Base-by-base conservation (phyloP, 306 rosid genomes). In the Betula pendula region DNA sequence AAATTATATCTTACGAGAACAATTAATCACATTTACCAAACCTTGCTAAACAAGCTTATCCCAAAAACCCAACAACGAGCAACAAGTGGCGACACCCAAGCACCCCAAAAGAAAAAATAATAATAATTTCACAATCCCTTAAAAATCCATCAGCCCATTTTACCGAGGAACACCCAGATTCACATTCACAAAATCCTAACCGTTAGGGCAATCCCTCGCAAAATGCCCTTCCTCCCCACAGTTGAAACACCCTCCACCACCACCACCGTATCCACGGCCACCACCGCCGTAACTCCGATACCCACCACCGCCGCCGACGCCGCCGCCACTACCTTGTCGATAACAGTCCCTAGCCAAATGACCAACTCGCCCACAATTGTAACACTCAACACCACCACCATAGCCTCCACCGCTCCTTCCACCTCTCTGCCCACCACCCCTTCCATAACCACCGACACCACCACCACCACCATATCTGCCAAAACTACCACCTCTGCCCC, bases 181-280 rank as follows among this genome's bases (percentile, higher is more conserved):
- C 53, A 90, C 89, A 87, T 24, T 11, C 29, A 56, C 12, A 7
- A 38, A 6, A 65, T 84, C 78, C 72, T 80, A 85, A 48, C 42
- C 80, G 58, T 74, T 80, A 33, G 76, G 87, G 70, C 96, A 88
- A 25, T 92, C 96, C 81, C 97, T 86, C 20, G 92, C 93, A 81
- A 87, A 89, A 87, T 92, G 97, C 67, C 97, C 97, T 83, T 85
- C 90, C 81, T 85, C 96, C 3, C 96, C 93, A 60, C 97, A 92
- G 58, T 86, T 84, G 75, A 63, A 92, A 76, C 96, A 89, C 50
- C 77, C 90, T 19, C 88, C 76, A 0, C 82, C 77, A 0, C 83
- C 86, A 0, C 80, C 77, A 19, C 74, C 70, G 45, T 60, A 60
- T 33, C 82, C 81, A 49, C 76, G 73, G 10, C 81, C 47, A 1